These are phyloP conservation scores for Sherardia arvensis DNA, from an alignment of 257 asterid species.

Conservation along the genomic window DNA sequence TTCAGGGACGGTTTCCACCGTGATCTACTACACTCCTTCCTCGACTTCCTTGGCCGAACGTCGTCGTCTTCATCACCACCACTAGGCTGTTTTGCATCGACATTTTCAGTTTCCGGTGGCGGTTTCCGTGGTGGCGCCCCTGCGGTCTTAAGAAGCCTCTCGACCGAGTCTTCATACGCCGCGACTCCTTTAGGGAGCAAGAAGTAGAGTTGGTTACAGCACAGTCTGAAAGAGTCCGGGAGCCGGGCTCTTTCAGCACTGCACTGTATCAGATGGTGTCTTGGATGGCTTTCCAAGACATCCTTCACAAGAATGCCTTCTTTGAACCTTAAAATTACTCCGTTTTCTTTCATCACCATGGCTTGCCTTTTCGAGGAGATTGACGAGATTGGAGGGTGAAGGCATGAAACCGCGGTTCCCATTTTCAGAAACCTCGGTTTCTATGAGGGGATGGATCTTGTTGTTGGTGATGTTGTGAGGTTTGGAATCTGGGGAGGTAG, in stretches of 20 bases:
- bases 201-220: slow-evolving; percentile 13
- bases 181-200: slow-evolving; percentile 9
- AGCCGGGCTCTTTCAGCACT: slow-evolving; percentile 1
- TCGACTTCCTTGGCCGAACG: not conserved
- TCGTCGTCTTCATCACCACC: not conserved
- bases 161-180: not conserved
- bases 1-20: slow-evolving; percentile 12
- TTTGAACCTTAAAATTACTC: slow-evolving; percentile 5
- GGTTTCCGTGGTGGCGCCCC: not conserved
- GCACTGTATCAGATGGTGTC: slow-evolving; percentile 2
- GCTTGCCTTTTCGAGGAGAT: not conserved
- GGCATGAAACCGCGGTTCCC: slow-evolving; percentile 9
- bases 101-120: not conserved
- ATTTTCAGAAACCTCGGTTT: not conserved
- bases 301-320: slow-evolving; percentile 8
- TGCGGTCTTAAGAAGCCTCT: slow-evolving; percentile 1
- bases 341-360: slow-evolving; percentile 12
- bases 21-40: not conserved
- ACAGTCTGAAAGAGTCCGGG: slow-evolving; percentile 13
- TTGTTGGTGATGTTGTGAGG: not conserved
- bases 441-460: not conserved
- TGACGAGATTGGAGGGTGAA: not conserved
- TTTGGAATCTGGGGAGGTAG: not conserved
- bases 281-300: not conserved
- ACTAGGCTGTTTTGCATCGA: not conserved